A percentile compares a stretch with the other conserved stretches of the same genome.
These are phyloP conservation scores for Vinca major DNA, from an alignment of 305 asterid genomes.

Conservation along the genomic window DNA sequence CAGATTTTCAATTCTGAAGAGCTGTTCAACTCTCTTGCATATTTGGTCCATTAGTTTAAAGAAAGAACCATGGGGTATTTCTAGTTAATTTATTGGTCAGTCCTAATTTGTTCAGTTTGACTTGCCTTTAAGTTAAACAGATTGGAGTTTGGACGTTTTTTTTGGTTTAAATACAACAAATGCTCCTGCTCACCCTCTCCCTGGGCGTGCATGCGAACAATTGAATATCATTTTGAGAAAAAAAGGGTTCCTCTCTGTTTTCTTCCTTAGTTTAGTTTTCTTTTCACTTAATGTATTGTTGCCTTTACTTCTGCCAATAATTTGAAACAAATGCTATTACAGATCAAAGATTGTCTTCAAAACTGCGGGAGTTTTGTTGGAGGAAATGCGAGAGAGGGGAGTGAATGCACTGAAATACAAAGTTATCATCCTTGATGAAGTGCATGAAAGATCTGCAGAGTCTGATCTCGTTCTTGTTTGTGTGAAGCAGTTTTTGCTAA, in stretches of 20 bases:
- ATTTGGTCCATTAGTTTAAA: background rate
- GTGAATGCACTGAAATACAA: slow-evolving; percentile 77
- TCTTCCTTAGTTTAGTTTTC: slow-evolving; percentile 7
- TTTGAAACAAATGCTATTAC: slow-evolving; percentile 17
- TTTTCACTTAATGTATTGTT: slow-evolving; percentile 14
- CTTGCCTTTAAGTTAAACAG: background rate
- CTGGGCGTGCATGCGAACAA: background rate
- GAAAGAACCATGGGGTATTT: background rate
- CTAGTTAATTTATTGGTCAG: no score
- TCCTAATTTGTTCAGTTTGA: background rate
- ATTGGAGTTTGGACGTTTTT: background rate
- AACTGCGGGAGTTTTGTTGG: slow-evolving; percentile 96
- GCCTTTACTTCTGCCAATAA: slow-evolving; percentile 14
- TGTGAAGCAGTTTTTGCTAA: slow-evolving; percentile 78
- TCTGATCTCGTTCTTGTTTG: slow-evolving; percentile 96
- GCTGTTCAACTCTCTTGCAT: background rate
- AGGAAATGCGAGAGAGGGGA: slow-evolving; percentile 95
- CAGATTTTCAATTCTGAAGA: background rate
- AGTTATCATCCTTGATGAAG: slow-evolving; percentile 93
- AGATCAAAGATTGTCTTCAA: slow-evolving; percentile 87
- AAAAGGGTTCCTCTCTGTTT: background rate
- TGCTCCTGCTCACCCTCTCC: background rate
- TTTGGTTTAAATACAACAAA: background rate
- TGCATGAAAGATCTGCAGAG: slow-evolving; percentile 98
- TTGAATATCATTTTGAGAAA: background rate